Evolutionary conservation across 1,284 basidiomycete species (phyloP), one percentile per base, ranked within the genome.

Genomic region (Tilletia indica): DNA sequence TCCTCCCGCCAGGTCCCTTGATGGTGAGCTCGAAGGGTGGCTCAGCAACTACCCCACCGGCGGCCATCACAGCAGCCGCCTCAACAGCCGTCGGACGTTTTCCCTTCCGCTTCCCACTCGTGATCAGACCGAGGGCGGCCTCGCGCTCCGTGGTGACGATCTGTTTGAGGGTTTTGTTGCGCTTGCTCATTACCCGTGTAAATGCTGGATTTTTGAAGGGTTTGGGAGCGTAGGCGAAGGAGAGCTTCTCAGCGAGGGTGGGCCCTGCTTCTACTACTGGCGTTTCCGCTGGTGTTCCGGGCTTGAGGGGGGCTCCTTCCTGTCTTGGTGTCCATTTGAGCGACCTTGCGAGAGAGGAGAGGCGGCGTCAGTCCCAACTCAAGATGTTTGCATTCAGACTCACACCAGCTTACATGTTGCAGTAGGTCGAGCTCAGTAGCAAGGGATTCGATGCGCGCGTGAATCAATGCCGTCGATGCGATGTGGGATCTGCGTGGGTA

Each of bases 91-190:
- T 49, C n/a, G 49, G 34, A 38, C 68, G 68, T 63, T 76, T 77
- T 38, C 76, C 72, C 69, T 78, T 72, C 49, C 47, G 34, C 45
- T 47, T 49, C 42, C 66, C 66, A 45, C 66, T 49, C 3, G 47
- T 67, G 66, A 47, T 73, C 0, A 76, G 71, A 1, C 78, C 61
- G 73, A 79, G 72, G 14, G 74, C 77, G 16, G 76, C 76, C 38
- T 82, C 80, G 25, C 78, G 73, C 67, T 82, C 80, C 14, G 68
- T 70, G 66, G 76, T 78, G 48, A 82, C 51, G 61, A 82, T 70
- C 72, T 82, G 80, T 71, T 82, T 82, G 19, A 81, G 67, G 14
- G 77, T 76, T 73, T 81, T 81, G 73, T 81, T 81, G 5, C 78
- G 61, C 34, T 78, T 69, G 9, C 75, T 72, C 25, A 78, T 54